Evolutionary conservation across 495 filamentous ascomycete species (phyloP).

Genomic region (Apodospora peruviana): DNA sequence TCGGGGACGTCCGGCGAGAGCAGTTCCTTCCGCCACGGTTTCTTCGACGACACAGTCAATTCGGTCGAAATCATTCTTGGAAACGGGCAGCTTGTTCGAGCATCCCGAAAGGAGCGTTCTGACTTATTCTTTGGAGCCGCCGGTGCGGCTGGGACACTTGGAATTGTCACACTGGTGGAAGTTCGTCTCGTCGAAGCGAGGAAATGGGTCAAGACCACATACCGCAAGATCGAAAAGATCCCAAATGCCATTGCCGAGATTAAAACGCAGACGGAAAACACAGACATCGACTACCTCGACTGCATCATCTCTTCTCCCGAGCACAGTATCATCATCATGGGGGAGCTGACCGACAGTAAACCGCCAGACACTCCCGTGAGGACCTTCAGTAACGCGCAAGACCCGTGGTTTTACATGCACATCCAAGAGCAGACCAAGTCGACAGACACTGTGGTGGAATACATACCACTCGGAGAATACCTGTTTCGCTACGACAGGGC

Average conservation of each 20-base stretch:
- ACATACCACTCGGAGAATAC: conserved; percentile 47
- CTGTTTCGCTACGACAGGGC: conserved; percentile 59
- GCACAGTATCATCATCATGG: conserved; percentile 47
- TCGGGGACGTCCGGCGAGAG: conserved; percentile 58
- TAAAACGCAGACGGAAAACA: conserved; percentile 9
- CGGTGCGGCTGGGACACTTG: conserved; percentile 53
- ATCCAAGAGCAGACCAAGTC: conserved; percentile 22
- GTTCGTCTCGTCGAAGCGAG: conserved; percentile 46
- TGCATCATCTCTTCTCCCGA: conserved; percentile 44
- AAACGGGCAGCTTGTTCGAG: conserved; percentile 42
- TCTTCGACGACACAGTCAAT: conserved; percentile 52
- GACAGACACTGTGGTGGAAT: conserved; percentile 8
- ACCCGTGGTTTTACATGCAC: conserved; percentile 53
- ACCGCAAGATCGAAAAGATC: conserved; percentile 20
- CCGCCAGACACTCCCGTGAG: conserved; percentile 24
- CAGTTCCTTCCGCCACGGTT: conserved; percentile 53
- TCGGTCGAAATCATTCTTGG: conserved; percentile 55
- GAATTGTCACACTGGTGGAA: conserved; percentile 52
- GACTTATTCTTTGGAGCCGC: conserved; percentile 56
- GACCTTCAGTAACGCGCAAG: conserved; percentile 34
- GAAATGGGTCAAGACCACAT: conserved; percentile 48
- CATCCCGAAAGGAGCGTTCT: conserved; percentile 28
- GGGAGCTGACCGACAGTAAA: conserved; percentile 35
- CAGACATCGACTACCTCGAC: conserved; percentile 41
- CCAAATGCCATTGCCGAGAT: conserved; percentile 7